Evolutionary conservation across 208 protist genomes (phyloP), one percentile per base, ranked within the genome.

Genomic region (Trypanosoma lewisi): DNA sequence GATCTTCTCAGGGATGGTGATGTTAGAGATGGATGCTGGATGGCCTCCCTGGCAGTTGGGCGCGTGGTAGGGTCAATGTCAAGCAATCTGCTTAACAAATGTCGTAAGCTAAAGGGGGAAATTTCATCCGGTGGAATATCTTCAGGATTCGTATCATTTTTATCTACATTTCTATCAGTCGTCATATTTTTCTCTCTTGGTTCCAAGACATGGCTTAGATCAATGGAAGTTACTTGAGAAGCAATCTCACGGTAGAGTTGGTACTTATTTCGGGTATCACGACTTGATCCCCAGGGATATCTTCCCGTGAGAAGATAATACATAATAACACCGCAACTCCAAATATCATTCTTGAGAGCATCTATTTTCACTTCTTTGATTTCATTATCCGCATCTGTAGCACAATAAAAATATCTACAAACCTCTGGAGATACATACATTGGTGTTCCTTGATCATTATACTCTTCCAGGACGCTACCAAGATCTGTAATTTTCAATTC

Each of bases 351-450:
- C 49, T 72, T 73, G 14, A 70, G 55, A 3, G 75, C 64, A 62
- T 83, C 65, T 17, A 90, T 51, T 34, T 27, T 51, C 14, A 21
- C 34, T 17, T 19, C 21, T 0, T 63, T 42, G 12, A 37, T 45
- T 12, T 19, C 25, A 34, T 75, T 27, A 7, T 59, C 42, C 14
- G 11, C 41, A 44, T 67, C 51, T 11, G 28, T 50, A 17, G 42
- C 71, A 55, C 59, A 16, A 27, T 90, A 94, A 51, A 89, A 94
- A 57, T 75, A 60, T 47, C 70, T 70, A 59, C 84, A 91, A 51
- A 95, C 56, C 73, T 98, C 91, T 34, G 95, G 95, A 11, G 88
- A 87, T 21, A 92, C 72, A 67, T 76, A 97, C 50, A 94, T 85
- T 2, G 93, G 87, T 4, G 94, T 90, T 63, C 89, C 89, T 28